phyloP scores from a whole-genome alignment of 2,329 filamentous ascomycete species.

The Aspergillus sp. region DNA sequence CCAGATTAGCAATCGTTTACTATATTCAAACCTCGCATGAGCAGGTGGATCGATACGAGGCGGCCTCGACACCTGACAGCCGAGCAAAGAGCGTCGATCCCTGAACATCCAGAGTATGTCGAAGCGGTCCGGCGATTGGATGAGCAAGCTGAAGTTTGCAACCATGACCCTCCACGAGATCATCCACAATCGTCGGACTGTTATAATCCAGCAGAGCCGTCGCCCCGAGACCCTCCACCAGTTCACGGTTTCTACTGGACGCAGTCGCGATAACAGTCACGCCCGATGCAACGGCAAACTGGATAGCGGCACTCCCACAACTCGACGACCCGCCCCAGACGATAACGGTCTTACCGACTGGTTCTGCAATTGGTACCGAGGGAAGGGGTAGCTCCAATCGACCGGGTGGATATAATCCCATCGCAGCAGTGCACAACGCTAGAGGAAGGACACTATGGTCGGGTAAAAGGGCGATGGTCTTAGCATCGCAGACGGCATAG shows the following conservation, averaged over 20 bases:
- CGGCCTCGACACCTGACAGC: too few species aligned
- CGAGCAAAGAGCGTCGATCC: too few species aligned
- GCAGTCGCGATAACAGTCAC: slow-evolving; percentile 36
- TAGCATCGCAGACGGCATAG: slow-evolving; percentile 20
- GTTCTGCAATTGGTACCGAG: slow-evolving; percentile 9
- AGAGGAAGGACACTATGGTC: slow-evolving; percentile 30
- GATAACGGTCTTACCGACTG: slow-evolving; percentile 22
- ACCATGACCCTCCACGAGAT: background rate
- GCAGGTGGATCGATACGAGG: too few species aligned
- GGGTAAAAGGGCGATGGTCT: slow-evolving; percentile 24
- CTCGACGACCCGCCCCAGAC: slow-evolving; percentile 43
- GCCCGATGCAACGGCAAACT: slow-evolving; percentile 37
- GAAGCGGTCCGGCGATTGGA: too few species aligned
- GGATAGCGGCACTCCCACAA: slow-evolving; percentile 39
- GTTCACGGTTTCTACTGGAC: slow-evolving; percentile 23
- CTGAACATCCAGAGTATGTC: too few species aligned
- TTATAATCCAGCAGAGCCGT: slow-evolving; percentile 7
- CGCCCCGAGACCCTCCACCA: slow-evolving; percentile 43
- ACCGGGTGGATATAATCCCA: slow-evolving; percentile 15
- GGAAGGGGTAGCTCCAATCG: slow-evolving; percentile 18
- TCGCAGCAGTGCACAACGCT: slow-evolving; percentile 24
- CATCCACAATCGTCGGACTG: background rate
- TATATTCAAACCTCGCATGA: too few species aligned
- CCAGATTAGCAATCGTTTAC: too few species aligned
- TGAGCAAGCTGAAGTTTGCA: too few species aligned